A percentile compares a stretch with the other conserved stretches of the same genome.
Evolutionary conservation across 2,329 filamentous ascomycete species (phyloP).

Genomic region (Apiospora arundinis): DNA sequence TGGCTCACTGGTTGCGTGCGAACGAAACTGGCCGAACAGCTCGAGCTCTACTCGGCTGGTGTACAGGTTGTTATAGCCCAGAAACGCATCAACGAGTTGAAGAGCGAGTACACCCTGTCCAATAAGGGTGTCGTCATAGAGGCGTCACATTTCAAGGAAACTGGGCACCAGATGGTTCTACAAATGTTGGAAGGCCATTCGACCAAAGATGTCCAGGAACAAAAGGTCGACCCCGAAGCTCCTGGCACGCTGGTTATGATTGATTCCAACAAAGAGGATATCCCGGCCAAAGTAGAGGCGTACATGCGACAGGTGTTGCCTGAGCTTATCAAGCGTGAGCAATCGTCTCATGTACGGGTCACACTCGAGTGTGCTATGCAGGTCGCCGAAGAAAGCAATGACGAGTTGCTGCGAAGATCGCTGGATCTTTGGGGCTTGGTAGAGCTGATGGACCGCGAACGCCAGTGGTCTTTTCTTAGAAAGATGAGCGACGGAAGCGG

Average conservation of each 20-base stretch:
- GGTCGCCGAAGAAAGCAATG: conserved; percentile 55
- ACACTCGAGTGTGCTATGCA: conserved; percentile 58
- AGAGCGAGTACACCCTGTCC: conserved; percentile 55
- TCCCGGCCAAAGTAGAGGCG: conserved; percentile 62
- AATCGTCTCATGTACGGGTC: conserved; percentile 64
- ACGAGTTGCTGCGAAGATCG: conserved; percentile 62
- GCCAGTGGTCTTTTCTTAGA: conserved; percentile 64
- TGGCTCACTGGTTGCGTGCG: conserved; percentile 70
- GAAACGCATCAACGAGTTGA: conserved; percentile 62
- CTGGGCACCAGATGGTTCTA: conserved; percentile 50
- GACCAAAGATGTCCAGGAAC: conserved; percentile 38
- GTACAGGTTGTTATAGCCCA: conserved; percentile 68
- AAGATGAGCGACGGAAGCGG: conserved; percentile 50
- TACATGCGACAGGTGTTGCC: conserved; percentile 66
- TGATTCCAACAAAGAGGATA: conserved; percentile 65
- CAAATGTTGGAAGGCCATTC: conserved; percentile 49
- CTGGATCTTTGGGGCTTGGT: conserved; percentile 70
- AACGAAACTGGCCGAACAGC: conserved; percentile 65
- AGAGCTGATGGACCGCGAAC: conserved; percentile 69
- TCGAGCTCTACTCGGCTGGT: conserved; percentile 68
- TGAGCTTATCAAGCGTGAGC: conserved; percentile 64
- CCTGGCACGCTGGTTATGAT: conserved; percentile 56
- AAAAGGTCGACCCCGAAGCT: conserved; percentile 34
- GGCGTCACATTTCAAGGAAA: conserved; percentile 64
- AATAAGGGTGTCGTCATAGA: conserved; percentile 59